Percentiles rank a stretch among this genome's conserved stretches.
These are phyloP conservation scores for Paramecium pentaurelia DNA, from an alignment of 73 alveolate genomes.

Conservation along the genomic window DNA sequence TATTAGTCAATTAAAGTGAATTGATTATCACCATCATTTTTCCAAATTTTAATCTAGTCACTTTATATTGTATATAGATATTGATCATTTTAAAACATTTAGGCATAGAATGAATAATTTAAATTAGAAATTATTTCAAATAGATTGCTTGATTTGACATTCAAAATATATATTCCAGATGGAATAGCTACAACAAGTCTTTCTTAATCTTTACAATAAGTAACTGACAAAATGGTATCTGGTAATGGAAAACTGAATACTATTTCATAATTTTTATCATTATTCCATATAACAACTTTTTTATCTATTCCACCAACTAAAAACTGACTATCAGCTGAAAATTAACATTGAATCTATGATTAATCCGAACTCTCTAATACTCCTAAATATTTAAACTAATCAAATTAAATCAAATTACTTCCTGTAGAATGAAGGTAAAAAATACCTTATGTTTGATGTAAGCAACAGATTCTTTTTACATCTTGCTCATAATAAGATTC, in stretches of 20 bases:
- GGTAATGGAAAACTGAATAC: not conserved
- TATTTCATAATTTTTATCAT: no score
- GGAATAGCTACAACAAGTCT: not conserved
- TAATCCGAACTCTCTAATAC: not conserved
- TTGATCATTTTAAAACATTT: not conserved
- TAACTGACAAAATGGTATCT: not conserved
- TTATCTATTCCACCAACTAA: not conserved
- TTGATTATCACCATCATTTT: not conserved
- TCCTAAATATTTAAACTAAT: not conserved
- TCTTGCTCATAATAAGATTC: no score
- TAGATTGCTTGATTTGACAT: no score
- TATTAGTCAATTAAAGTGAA: not conserved
- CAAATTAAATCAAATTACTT: not conserved
- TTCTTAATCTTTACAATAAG: not conserved
- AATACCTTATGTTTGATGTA: not conserved
- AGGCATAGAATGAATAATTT: not conserved
- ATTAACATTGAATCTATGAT: no score
- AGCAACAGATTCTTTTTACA: not conserved
- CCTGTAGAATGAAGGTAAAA: no score
- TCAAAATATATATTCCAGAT: not conserved
- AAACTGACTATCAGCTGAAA: not conserved
- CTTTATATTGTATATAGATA: not conserved
- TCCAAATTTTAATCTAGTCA: not conserved
- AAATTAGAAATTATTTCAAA: not conserved
- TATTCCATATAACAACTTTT: not conserved